Evolutionary conservation across 164 flowering plant genomes (phyloP), one percentile per base, ranked within the genome.

Genomic region (Magnolia kwangsiensis): DNA sequence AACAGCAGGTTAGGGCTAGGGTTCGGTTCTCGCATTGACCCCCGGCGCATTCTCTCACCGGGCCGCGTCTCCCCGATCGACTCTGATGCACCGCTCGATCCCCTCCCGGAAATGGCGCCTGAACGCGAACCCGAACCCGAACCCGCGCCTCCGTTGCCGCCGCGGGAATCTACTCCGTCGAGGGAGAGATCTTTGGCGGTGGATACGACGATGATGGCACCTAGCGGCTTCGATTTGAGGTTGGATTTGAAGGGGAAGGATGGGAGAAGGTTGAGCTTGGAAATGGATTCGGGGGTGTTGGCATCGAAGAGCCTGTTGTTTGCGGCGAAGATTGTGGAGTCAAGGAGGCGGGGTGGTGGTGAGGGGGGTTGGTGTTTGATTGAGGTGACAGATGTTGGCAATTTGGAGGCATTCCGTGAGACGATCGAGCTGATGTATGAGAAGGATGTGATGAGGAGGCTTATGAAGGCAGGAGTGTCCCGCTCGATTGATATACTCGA

Each of bases 1-100:
- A 75, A 80, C 77, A 16, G 61, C 81, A 83, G 75, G 80, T 81
- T 69, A 79, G 86, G 51, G 73, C 85, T 14, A 76, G 82, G 51
- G 86, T 84, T 67, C 83, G 87, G 20, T 1, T 11, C 61, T 11
- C 84, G 86, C 73, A 89, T 90, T 37, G 91, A 87, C 76, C 89
- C 89, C 16, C 89, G 95, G 4, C 85, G 95, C 78, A 92, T 91
- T 81, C 82, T 90, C 74, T 92, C 97, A 7, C 98, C 98, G 6
- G 98, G 97, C 51, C 82, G 98, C 72, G 98, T 95, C 59, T 92
- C 97, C 1, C 98, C 98, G 9, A 91, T 95, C 72, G 95, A 92
- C 49, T 81, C 90, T 1, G 88, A 84, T 50, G 76, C 82, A 14
- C 29, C 74, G 4, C 71, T 67, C 7, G 83, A 78, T 29, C 68